Base-by-base conservation (phyloP, 2,329 filamentous ascomycete genomes). In the Claviceps purpurea region DNA sequence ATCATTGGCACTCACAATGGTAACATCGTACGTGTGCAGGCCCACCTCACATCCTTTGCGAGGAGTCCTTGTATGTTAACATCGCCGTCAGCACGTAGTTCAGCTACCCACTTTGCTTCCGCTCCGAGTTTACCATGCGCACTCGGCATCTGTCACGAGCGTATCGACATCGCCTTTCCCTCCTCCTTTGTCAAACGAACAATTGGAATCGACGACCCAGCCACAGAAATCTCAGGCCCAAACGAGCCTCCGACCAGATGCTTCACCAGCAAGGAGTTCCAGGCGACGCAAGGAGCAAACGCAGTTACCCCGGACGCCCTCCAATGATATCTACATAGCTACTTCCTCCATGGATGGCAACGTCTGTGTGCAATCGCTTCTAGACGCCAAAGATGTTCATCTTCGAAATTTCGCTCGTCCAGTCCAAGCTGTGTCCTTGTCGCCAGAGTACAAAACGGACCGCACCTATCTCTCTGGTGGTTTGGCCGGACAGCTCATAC, bases 311-410 rank as follows among this genome's bases (percentile, higher is more conserved):
- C 81, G 83, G 54, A 88, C 77, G 0, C 86, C 89, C 0, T 90
- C 88, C 2, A 97, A 96, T 61, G 84, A 90, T 51, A 95, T 98
- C 42, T 87, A 93, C 65, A 87, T 98, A 58, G 91, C 86, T 1
- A 95, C 91, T 1, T 89, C 93, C 0, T 97, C 93, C 0, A 87
- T 95, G 63, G 93, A 98, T 66, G 94, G 93, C 18, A 91, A 96
- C 63, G 88, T 98, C 14, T 97, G 93, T 61, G 81, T 98, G 1
- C 84, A 89, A 54, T 95, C 89, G 1, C 71, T 98, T 20, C 71
- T 93, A 20, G 91, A 98, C 62, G 71, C 85, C 40, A 94, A 89
- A 61, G 93, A 98, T 68, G 89, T 96, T 2, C 84, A 89, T 53
- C 70, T 97, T 30, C 84, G 93, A 30, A 96, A 96, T 65, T 98